Evolutionary conservation across 2,329 filamentous ascomycete species (phyloP), one percentile per base, ranked within the genome.

Genomic region (Phoma sp.): DNA sequence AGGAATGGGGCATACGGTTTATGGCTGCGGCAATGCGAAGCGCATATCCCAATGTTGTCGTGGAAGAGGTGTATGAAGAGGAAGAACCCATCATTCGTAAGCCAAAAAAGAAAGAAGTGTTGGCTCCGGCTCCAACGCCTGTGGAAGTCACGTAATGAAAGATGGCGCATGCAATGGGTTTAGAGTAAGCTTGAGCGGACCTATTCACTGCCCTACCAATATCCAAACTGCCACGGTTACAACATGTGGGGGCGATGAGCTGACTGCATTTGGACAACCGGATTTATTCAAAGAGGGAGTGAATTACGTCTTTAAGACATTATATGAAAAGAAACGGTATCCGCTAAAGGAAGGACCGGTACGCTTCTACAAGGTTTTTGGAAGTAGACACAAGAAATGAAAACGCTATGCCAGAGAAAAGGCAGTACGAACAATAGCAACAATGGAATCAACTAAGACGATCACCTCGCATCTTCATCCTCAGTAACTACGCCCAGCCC

Each of bases 1-100:
- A 77, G 49, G 72, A 76, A 18, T 78, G 75, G 74, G 75, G 75
- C 0, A 73, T 77, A n/a, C 57, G 66, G 14, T 73, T 67, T 40
- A 53, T 77, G 14, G 72, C 68, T 10, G 52, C 49, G 11, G 49
- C 59, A 4, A 13, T 77, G 3, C 61, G 70, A 10, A 53, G 44
- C 4, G 59, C 64, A 8, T 78, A 72, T 46, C 72, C 74, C 2
- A 52, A 43, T 4, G 33, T 73, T 13, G 50, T 52, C 7, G 70
- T 77, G 0, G 60, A 69, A 39, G 75, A 75, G 30, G 55, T 76
- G 0, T 69, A 71, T 38, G 75, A 77, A 48, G 70, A 74, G 14
- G 73, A 76, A 38, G 55, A 57, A 25, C 57, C 47, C 6, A 29
- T 40, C 9, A 23, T 40, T 6, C 18, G 27, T 13, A 51, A 39